Evolutionary conservation across 345 rosid genomes (phyloP).

Genomic region (Sonneratia caseolaris): DNA sequence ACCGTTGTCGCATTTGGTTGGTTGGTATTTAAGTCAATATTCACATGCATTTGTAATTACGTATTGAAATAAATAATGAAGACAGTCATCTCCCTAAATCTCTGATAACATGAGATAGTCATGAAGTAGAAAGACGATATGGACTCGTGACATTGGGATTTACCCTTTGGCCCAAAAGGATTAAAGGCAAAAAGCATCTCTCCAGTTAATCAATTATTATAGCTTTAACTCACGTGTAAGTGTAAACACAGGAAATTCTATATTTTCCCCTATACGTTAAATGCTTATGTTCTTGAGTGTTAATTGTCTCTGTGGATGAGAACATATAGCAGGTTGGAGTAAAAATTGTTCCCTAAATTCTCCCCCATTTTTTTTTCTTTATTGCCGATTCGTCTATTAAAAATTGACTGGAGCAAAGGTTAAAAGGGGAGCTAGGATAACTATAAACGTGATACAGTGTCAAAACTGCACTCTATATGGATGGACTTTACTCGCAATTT

Average conservation of each 20-base stretch:
- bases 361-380: not conserved
- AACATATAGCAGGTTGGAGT: not conserved
- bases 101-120: not conserved
- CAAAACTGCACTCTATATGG: not conserved
- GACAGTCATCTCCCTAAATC: not conserved
- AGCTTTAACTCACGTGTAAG: not conserved
- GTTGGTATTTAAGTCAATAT: conserved; percentile 1
- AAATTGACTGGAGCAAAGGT: not conserved
- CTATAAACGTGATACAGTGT: not conserved
- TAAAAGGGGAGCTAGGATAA: not conserved
- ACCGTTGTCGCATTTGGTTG: conserved; percentile 1
- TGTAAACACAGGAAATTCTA: not conserved
- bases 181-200: not conserved
- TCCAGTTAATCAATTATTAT: not conserved
- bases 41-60: not conserved
- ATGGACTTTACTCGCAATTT: too few species aligned
- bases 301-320: too few species aligned
- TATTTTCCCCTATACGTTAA: not conserved
- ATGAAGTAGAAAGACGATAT: not conserved
- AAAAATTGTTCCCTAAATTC: not conserved
- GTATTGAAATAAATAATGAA: not conserved
- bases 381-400: not conserved
- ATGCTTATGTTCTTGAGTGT: not conserved
- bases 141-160: not conserved
- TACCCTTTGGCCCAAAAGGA: not conserved